A percentile compares a stretch with the other conserved stretches of the same genome.
These are phyloP conservation scores for Pinus taeda DNA, from an alignment of 75 land plant species.

Conservation along the genomic window DNA sequence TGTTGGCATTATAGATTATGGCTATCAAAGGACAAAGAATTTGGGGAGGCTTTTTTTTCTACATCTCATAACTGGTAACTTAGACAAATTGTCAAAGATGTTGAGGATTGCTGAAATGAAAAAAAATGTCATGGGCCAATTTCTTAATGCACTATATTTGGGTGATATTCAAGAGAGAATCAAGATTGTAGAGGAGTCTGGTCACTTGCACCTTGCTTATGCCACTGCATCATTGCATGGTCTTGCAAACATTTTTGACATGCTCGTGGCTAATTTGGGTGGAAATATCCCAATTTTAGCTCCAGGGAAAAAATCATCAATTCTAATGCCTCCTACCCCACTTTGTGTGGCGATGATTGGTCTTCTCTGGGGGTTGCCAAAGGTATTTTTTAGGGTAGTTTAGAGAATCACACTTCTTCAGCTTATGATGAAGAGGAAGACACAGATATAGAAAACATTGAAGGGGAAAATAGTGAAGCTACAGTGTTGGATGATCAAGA, in stretches of 20 bases:
- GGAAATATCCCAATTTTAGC: constrained; percentile 54
- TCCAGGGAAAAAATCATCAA: constrained; percentile 31
- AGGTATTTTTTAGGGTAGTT: no score
- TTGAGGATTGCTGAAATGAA: constrained; percentile 58
- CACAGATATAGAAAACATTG: no score
- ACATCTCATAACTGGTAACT: constrained; percentile 59
- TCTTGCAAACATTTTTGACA: constrained; percentile 48
- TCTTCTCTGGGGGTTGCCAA: no score
- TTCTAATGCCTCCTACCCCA: constrained; percentile 34
- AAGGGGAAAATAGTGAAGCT: no score
- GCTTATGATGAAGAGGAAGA: no score
- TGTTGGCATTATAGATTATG: constrained; percentile 74
- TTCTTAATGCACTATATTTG: constrained; percentile 68
- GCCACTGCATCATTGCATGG: constrained; percentile 63
- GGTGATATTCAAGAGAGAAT: constrained; percentile 65
- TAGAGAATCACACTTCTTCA: no score
- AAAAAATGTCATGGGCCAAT: constrained; percentile 69
- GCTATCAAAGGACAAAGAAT: constrained; percentile 72
- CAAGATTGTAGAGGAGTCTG: constrained; percentile 49
- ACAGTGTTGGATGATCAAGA: no score
- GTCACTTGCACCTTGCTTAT: constrained; percentile 72
- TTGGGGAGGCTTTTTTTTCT: constrained; percentile 74
- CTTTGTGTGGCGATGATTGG: no score
- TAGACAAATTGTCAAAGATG: constrained; percentile 59
- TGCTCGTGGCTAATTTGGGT: constrained; percentile 45